Percentiles rank a stretch among this genome's conserved stretches.
Evolutionary conservation across 805 yeast species (phyloP).

Genomic region (Metschnikowia borealis): DNA sequence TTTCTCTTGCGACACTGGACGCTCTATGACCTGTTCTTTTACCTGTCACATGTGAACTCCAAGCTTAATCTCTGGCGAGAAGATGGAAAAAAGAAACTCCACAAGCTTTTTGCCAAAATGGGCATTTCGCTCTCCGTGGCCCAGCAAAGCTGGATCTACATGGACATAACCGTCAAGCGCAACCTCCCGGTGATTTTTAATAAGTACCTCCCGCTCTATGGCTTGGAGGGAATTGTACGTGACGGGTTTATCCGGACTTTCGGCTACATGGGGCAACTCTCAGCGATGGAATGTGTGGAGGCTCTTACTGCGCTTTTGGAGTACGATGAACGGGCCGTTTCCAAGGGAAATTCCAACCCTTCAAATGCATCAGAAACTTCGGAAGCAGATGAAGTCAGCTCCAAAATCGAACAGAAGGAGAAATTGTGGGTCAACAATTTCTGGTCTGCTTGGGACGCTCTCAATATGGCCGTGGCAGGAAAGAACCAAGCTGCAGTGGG

Average conservation of each 20-base stretch:
- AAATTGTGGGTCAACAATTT: slow-evolving; percentile 71
- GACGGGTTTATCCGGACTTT: slow-evolving; percentile 84
- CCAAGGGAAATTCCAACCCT: slow-evolving; percentile 18
- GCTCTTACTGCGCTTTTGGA: slow-evolving; percentile 82
- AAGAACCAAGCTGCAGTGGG: slow-evolving; percentile 15
- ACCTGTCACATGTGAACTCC: slow-evolving; percentile 88
- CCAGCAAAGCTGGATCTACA: slow-evolving; percentile 86
- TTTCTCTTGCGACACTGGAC: slow-evolving; percentile 92
- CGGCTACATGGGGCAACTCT: slow-evolving; percentile 82
- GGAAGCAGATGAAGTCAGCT: slow-evolving; percentile 23
- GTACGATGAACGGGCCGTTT: slow-evolving; percentile 18
- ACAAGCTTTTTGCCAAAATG: slow-evolving; percentile 93
- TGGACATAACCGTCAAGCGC: slow-evolving; percentile 76
- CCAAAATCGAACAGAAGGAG: slow-evolving; percentile 41
- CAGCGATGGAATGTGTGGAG: slow-evolving; percentile 93
- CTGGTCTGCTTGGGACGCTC: slow-evolving; percentile 59
- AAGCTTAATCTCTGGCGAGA: slow-evolving; percentile 86
- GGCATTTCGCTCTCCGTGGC: slow-evolving; percentile 89
- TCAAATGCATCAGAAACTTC: slow-evolving; percentile 12
- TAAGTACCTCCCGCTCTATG: slow-evolving; percentile 69
- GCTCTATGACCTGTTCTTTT: slow-evolving; percentile 82
- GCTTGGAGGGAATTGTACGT: slow-evolving; percentile 74
- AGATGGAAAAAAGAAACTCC: slow-evolving; percentile 80
- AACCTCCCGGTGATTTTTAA: slow-evolving; percentile 65
- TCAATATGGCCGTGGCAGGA: slow-evolving; percentile 30